These are phyloP conservation scores for Ogataea henricii DNA, from an alignment of 805 yeast species.

Conservation along the genomic window DNA sequence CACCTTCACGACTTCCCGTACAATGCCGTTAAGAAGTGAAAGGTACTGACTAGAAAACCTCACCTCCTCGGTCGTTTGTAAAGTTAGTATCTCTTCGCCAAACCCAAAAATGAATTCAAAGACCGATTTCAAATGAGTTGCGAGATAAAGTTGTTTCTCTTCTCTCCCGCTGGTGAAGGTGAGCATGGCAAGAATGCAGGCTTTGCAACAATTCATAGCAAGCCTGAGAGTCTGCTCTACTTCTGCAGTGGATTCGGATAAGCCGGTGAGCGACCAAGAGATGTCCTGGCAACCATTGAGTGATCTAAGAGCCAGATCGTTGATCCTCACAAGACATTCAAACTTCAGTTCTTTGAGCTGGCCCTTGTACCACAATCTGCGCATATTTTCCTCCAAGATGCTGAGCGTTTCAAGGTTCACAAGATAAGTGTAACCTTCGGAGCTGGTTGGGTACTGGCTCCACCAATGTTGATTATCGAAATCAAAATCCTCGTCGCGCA, in stretches of 20 bases:
- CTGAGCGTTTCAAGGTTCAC: conserved; percentile 23
- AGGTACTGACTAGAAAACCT: background rate
- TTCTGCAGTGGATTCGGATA: conserved; percentile 4
- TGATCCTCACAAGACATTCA: conserved; percentile 35
- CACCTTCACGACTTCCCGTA: conserved; percentile 12
- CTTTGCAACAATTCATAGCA: conserved; percentile 32
- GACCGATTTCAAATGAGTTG: conserved; percentile 43
- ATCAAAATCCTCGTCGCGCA: conserved; percentile 30
- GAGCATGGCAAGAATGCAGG: conserved; percentile 41
- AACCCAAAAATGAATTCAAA: conserved; percentile 40
- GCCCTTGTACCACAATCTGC: conserved; percentile 21
- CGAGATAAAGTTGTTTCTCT: conserved; percentile 49
- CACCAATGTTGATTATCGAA: conserved; percentile 11
- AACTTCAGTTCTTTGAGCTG: conserved; percentile 23
- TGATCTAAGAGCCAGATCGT: conserved; percentile 34
- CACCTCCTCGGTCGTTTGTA: background rate
- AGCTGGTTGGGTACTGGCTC: conserved; percentile 14
- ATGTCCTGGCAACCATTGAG: conserved; percentile 27
- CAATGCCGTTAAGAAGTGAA: background rate
- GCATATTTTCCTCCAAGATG: conserved; percentile 26
- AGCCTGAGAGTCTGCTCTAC: conserved; percentile 7
- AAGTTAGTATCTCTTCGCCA: conserved; percentile 14
- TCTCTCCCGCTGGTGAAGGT: conserved; percentile 42
- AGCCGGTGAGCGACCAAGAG: conserved; percentile 25
- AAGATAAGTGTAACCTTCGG: conserved; percentile 7